These are phyloP conservation scores for Magnolia changhungtana DNA, from an alignment of 164 flowering plant species.

Conservation along the genomic window DNA sequence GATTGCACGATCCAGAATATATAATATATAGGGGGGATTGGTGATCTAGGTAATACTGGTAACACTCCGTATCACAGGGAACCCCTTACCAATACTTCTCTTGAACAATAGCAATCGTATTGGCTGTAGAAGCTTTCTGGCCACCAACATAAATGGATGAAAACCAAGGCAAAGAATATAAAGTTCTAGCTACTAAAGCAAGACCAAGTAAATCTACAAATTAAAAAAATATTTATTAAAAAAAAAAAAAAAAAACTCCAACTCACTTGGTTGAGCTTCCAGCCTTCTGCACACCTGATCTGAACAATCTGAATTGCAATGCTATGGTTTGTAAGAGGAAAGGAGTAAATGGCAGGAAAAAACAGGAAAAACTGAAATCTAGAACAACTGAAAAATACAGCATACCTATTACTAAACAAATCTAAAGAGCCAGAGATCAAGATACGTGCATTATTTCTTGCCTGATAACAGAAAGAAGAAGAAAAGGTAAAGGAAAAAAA, in stretches of 20 bases:
- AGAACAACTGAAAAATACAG: neutral
- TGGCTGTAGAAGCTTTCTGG: neutral
- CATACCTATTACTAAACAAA: constrained; percentile 80
- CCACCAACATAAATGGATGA: neutral
- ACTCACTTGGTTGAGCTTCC: constrained; percentile 69
- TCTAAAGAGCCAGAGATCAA: constrained; percentile 82
- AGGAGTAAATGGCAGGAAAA: neutral
- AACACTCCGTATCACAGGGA: neutral
- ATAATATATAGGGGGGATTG: neutral
- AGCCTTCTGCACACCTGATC: constrained; percentile 74
- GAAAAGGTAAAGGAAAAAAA: neutral
- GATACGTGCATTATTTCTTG: constrained; percentile 91
- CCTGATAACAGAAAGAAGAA: constrained; percentile 41
- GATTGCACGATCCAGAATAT: neutral
- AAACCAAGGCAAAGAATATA: neutral
- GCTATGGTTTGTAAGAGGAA: neutral
- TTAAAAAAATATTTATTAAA: neutral
- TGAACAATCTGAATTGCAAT: constrained; percentile 55
- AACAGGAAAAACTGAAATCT: neutral
- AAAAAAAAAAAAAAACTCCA: neutral
- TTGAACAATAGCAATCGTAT: neutral
- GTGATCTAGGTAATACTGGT: neutral
- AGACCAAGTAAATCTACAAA: neutral
- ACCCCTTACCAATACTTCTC: neutral
- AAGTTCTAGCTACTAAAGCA: neutral